Base-by-base conservation (phyloP, 805 yeast genomes). In the Sungouiozyma ichnusensis region DNA sequence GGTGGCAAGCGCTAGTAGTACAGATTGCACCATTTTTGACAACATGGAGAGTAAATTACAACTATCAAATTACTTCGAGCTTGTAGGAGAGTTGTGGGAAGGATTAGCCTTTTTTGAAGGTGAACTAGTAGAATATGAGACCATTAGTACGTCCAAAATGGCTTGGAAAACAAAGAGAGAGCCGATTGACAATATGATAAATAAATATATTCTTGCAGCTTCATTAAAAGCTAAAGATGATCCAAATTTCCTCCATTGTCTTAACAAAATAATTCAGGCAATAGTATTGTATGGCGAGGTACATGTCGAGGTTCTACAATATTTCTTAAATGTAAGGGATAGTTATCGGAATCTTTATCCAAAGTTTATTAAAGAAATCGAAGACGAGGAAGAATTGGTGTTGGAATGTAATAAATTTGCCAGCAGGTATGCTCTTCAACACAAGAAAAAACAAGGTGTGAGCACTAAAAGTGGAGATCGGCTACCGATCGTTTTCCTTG, bases 221-320 rank as follows among this genome's bases (percentile, higher is more conserved):
- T 47, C 64, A 4, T 41, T 51, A 35, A 62, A 55, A 43, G 47
- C 57, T 1, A 43, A 48, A 1, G 75, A 70, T 43, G 74, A 73
- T 50, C 65, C 71, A 0, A 42, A 54, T 1, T 50, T 61, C 2
- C 39, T 61, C 3, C 35, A 41, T 2, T 48, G 71, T 3, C 63
- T 66, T 38, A 65, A 68, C 35, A 59, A 64, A 24, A 58, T 74
- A 1, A 40, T 72, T 1, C 66, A 70, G 62, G 72, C 71, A 0
- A 44, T 73, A 7, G 33, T 70, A 6, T 47, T 73, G 36, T 64
- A 61, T 43, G 78, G 78, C 14, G 73, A 71, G 1, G 51, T 66
- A 20, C 72, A 69, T 44, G 19, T 71, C 8, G 65, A 62, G 36
- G 53, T 65, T 2, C 47, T 74, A 16, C 66, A 71, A 68, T 64